phyloP scores from a whole-genome alignment of 164 flowering plant species.

The Liquidambar formosana region DNA sequence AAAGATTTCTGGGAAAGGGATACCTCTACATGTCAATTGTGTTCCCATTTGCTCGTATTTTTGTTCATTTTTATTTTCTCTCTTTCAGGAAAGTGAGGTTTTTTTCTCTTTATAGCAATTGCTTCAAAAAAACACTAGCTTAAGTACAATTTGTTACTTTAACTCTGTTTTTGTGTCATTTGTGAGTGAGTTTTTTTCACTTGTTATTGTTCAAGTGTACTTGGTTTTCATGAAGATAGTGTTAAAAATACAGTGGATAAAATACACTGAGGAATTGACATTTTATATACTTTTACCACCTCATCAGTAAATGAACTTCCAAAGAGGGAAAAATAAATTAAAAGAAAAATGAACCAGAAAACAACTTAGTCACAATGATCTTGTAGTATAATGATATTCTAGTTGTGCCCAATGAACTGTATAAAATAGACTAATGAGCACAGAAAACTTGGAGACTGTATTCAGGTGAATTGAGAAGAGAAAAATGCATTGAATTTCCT shows the following conservation, averaged over 20 bases:
- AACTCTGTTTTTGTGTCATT: not conserved
- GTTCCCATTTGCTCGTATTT: not conserved
- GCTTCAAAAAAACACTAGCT: not conserved
- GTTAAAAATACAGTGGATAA: not conserved
- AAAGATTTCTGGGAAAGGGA: not conserved
- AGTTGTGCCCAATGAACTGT: too few relatives aligned
- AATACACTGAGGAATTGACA: not conserved
- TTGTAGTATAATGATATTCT: too few relatives aligned
- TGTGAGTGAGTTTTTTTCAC: not conserved
- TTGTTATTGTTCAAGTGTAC: conserved; percentile 2
- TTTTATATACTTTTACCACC: not conserved
- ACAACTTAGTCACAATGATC: too few relatives aligned
- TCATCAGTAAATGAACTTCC: not conserved
- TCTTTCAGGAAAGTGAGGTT: not conserved
- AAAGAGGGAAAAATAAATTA: not conserved
- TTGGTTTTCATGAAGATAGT: not conserved
- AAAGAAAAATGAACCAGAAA: too few relatives aligned
- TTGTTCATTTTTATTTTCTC: not conserved
- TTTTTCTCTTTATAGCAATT: conserved; percentile 1
- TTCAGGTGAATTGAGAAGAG: too few relatives aligned
- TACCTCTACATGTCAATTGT: not conserved
- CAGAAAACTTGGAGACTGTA: too few relatives aligned
- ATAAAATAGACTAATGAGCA: too few relatives aligned
- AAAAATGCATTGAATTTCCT: too few relatives aligned
- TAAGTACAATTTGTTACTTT: not conserved